Evolutionary conservation across 495 filamentous ascomycete species (phyloP).

Genomic region (Lepidopterella palustris): DNA sequence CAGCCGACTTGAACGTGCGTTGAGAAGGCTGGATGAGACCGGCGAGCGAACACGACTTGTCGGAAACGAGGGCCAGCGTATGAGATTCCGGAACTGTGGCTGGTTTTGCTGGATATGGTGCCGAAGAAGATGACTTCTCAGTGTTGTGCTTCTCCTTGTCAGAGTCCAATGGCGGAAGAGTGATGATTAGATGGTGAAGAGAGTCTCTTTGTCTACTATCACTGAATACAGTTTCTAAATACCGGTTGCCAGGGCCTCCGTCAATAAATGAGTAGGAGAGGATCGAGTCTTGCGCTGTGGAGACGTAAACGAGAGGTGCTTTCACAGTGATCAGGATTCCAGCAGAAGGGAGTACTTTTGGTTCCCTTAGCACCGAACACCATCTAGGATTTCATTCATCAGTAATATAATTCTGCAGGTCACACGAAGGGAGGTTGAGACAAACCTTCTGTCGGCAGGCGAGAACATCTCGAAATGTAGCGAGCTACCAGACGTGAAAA

Average conservation of each 20-base stretch:
- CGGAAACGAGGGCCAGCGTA: conserved; percentile 24
- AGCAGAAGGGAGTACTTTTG: conserved; percentile 26
- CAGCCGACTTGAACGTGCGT: conserved; percentile 8
- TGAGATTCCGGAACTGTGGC: background rate
- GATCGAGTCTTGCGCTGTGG: conserved; percentile 33
- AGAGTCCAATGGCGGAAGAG: background rate
- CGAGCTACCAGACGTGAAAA: conserved; percentile 1
- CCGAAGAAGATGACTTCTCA: background rate
- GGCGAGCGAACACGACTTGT: conserved; percentile 26
- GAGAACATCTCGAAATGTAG: background rate
- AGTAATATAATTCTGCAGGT: background rate
- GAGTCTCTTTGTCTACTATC: conserved; percentile 11
- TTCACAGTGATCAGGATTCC: conserved; percentile 28
- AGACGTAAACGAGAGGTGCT: conserved; percentile 31
- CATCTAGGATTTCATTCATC: conserved; percentile 15
- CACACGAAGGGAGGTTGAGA: background rate
- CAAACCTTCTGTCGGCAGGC: conserved; percentile 34
- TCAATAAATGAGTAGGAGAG: conserved; percentile 34
- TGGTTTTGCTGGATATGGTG: conserved; percentile 10
- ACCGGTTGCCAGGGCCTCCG: conserved; percentile 20
- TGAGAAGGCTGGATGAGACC: conserved; percentile 23
- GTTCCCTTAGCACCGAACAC: conserved; percentile 5
- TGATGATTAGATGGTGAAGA: conserved; percentile 14
- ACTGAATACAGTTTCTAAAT: conserved; percentile 28
- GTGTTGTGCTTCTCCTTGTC: background rate